Conservation (phyloP, 306 rosid genomes). For the Prunus dulcis region DNA sequence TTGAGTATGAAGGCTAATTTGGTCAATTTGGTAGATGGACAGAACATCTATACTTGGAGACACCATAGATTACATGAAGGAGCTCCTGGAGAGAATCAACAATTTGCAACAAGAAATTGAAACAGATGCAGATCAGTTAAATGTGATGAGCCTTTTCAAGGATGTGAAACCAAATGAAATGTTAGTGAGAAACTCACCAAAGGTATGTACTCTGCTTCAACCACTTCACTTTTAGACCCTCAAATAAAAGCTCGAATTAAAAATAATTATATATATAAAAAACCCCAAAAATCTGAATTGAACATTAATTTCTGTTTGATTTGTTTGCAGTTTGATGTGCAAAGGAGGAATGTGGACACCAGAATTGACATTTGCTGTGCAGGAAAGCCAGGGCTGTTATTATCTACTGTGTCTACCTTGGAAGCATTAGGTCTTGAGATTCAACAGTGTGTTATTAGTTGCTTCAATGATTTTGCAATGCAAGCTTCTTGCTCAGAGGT, state of each 20-base stretch:
- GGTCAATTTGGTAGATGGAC: slow-evolving; percentile 58
- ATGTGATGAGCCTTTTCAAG: slow-evolving; percentile 42
- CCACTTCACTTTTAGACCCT: neutral
- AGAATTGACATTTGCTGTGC: slow-evolving; percentile 74
- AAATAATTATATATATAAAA: neutral
- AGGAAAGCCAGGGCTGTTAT: slow-evolving; percentile 74
- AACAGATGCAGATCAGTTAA: slow-evolving; percentile 35
- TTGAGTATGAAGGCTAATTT: slow-evolving; percentile 22
- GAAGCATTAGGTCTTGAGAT: slow-evolving; percentile 94
- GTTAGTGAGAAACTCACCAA: slow-evolving; percentile 68
- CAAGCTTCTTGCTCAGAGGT: slow-evolving; percentile 97
- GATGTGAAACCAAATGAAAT: slow-evolving; percentile 62
- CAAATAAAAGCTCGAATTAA: neutral
- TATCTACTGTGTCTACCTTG: slow-evolving; percentile 65
- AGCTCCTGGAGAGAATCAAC: slow-evolving; percentile 72
- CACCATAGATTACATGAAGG: slow-evolving; percentile 94
- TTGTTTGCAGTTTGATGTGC: slow-evolving; percentile 70
- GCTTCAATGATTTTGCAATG: slow-evolving; percentile 90
- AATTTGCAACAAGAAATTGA: slow-evolving; percentile 54
- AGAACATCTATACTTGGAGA: slow-evolving; percentile 96
- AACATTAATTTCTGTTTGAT: neutral
- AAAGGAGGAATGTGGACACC: slow-evolving; percentile 57
- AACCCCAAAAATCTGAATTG: neutral
- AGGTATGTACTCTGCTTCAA: slow-evolving; percentile 38
- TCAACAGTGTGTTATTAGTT: slow-evolving; percentile 87